Conservation (phyloP, 2,329 filamentous ascomycete genomes). For the Apiospora kogelbergensis region DNA sequence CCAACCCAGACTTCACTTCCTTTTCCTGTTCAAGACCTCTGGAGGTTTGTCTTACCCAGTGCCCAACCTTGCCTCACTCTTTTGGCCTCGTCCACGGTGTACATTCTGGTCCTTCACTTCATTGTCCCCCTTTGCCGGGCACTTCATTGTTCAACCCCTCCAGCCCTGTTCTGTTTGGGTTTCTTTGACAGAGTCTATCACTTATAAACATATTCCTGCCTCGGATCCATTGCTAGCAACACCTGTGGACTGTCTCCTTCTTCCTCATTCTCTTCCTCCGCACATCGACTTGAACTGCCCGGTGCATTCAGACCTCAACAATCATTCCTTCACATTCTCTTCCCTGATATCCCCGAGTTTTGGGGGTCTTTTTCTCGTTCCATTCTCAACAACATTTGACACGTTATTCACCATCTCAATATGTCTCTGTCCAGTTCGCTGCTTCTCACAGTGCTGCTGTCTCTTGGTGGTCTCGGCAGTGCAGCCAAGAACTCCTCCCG, state of each 20-base stretch:
- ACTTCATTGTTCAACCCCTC: background rate
- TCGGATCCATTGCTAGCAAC: background rate
- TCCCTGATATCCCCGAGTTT: background rate
- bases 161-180: background rate
- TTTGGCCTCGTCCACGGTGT: background rate
- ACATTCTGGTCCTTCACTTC: slow-evolving; percentile 19
- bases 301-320: background rate
- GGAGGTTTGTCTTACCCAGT: background rate
- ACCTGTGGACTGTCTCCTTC: background rate
- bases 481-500: slow-evolving; percentile 15
- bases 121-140: background rate
- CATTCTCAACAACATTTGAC: background rate
- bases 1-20: background rate
- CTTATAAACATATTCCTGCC: background rate
- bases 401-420: background rate
- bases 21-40: background rate
- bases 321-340: background rate
- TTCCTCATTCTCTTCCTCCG: background rate
- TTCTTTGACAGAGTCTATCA: background rate
- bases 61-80: slow-evolving; percentile 3
- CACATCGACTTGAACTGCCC: slow-evolving; percentile 1
- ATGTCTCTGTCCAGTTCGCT: background rate
- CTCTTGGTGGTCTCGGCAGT: slow-evolving; percentile 11
- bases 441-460: slow-evolving; percentile 9
- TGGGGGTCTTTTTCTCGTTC: no score